These are phyloP conservation scores for Fusarium albosuccineum DNA, from an alignment of 2,329 filamentous ascomycete genomes.

Conservation along the genomic window DNA sequence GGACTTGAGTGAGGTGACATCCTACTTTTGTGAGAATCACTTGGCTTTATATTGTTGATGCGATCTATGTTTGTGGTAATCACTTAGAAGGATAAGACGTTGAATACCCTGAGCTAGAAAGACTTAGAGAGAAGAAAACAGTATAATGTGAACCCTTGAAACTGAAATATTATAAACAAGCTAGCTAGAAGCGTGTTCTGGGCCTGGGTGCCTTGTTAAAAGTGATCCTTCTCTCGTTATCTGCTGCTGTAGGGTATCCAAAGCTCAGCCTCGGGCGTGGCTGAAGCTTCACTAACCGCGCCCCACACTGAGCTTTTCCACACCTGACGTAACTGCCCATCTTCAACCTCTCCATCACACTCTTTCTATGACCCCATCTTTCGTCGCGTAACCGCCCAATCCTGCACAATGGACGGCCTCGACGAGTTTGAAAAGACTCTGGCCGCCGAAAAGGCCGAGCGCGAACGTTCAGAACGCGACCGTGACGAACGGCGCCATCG, in stretches of 20 bases:
- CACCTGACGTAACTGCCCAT: constrained; percentile 31
- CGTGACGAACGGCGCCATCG: constrained; percentile 58
- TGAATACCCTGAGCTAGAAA: too few relatives aligned
- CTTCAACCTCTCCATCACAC: constrained; percentile 4
- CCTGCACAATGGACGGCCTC: constrained; percentile 63
- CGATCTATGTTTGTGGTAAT: too few relatives aligned
- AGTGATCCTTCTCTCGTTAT: background rate
- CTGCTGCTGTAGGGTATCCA: background rate
- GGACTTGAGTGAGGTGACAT: background rate
- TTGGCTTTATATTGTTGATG: too few relatives aligned
- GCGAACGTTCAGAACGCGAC: constrained; percentile 62
- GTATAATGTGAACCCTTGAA: too few relatives aligned
- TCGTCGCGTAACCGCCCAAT: fast-evolving
- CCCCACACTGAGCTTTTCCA: constrained; percentile 35
- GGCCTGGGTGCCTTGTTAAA: background rate
- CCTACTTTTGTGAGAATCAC: too few relatives aligned
- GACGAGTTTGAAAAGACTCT: constrained; percentile 84
- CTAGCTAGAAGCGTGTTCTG: background rate
- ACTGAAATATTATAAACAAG: too few relatives aligned
- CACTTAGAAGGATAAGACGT: too few relatives aligned
- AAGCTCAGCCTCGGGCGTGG: background rate
- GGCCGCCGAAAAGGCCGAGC: constrained; percentile 71
- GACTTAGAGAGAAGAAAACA: too few relatives aligned
- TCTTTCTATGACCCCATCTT: background rate
- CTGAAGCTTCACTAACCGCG: background rate